phyloP scores from a whole-genome alignment of 2,329 filamentous ascomycete species.

The Phaeophleospora eucalypticola region DNA sequence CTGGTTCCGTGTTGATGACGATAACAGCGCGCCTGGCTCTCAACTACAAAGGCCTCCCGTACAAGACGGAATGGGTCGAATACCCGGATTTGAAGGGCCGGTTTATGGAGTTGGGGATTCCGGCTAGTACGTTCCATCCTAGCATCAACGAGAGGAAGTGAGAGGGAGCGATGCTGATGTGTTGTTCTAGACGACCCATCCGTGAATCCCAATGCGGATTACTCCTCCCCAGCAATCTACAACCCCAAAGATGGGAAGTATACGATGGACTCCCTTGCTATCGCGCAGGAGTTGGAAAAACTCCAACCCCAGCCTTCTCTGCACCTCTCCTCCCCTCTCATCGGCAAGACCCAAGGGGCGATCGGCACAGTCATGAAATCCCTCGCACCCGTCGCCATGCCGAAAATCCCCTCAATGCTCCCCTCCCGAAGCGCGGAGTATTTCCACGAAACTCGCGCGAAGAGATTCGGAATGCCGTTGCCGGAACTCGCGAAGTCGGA shows the following conservation, averaged over 20 bases:
- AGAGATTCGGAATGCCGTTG: slow-evolving; percentile 51
- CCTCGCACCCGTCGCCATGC: slow-evolving; percentile 44
- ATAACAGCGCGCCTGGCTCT: slow-evolving; percentile 57
- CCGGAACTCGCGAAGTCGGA: slow-evolving; percentile 42
- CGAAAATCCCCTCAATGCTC: slow-evolving; percentile 52
- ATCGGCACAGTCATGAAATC: slow-evolving; percentile 41
- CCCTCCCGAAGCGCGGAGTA: slow-evolving; percentile 52
- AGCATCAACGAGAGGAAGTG: too few species aligned
- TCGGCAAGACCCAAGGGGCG: slow-evolving; percentile 32
- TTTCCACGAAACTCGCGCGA: slow-evolving; percentile 52
- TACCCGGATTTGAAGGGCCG: slow-evolving; percentile 59
- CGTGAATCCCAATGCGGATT: slow-evolving; percentile 36
- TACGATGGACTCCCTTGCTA: slow-evolving; percentile 61
- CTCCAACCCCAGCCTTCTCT: slow-evolving; percentile 56
- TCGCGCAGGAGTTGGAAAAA: slow-evolving; percentile 57
- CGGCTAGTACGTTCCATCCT: slow-evolving; percentile 34
- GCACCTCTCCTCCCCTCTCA: slow-evolving; percentile 50
- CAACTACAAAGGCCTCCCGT: slow-evolving; percentile 65
- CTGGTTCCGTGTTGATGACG: not conserved
- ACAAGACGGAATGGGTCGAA: slow-evolving; percentile 66
- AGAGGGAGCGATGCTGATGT: too few species aligned
- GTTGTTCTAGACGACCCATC: not conserved
- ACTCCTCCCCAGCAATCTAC: slow-evolving; percentile 52
- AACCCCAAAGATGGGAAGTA: slow-evolving; percentile 56
- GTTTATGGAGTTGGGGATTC: slow-evolving; percentile 50